Base-by-base conservation (phyloP, 2,329 filamentous ascomycete species). In the Trichoderma breve region DNA sequence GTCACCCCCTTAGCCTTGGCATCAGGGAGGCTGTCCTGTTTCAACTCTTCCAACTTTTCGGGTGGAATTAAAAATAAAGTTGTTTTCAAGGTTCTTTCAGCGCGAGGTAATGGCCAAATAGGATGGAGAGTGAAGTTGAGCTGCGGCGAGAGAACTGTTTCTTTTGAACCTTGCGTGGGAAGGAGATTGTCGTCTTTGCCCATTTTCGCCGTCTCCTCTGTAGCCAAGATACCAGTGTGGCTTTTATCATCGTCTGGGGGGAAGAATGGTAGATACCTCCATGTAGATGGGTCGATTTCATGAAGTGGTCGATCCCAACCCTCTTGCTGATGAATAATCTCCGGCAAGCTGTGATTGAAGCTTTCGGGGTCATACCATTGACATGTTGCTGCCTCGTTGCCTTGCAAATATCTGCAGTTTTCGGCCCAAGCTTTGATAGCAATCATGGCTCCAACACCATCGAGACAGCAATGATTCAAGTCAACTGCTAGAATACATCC, bases 51-150 rank as follows among this genome's bases (percentile, higher is more conserved):
- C n/a, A 78, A 26, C 1, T 78, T 81, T 4, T 80, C 77, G 8
- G 75, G 69, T 6, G 77, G 67, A n/a, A 83, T 79, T 2, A 78
- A 71, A 65, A 83, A 81, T 4, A 80, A 58, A 0, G 77, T 80
- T 1, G 80, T 79, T 11, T 73, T 77, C 69, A 79, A 67, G 4
- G 72, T 74, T 36, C 76, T 72, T 70, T 79, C 79, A 3, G 75
- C 76, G 9, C 74, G 75, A 63, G 78, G 71, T 2, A 76, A 73
- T 9, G 81, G 79, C 79, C 79, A 82, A 15, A 76, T 72, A 9
- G 72, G 65, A 28, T 78, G 75, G 9, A 76, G 72, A 9, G 79
- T 77, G 55, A 76, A 80, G 8, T 73, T 65, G 18, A 78, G 77
- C 12, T 73, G 72, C 6, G 74, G 73, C 26, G 73, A 75, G 9